Evolutionary conservation across 257 asterid species (phyloP), one percentile per base, ranked within the genome.

Genomic region (Solanum bulbocastanum): DNA sequence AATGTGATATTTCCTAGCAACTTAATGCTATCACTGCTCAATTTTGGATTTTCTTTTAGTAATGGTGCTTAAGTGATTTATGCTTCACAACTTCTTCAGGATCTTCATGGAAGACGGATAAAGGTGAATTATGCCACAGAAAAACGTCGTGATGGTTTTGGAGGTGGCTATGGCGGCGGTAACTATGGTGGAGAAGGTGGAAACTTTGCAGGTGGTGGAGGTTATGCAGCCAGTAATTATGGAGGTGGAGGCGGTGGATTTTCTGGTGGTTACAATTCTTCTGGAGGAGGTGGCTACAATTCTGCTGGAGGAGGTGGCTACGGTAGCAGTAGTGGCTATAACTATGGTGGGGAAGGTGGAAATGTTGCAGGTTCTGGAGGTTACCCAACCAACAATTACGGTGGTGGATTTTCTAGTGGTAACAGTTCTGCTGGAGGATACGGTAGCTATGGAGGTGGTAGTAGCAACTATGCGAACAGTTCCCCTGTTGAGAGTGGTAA

Each of bases 81-180:
- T 49, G 32, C 23, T 76, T 20, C 10, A 23, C 14, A 52, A 37
- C 40, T 60, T 42, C 37, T 86, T 42, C 74, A 91, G 93, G 93
- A 90, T 37, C 91, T 91, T 84, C 93, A 91, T 20, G 93, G 93
- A 74, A 89, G 93, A 68, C 78, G 44, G 42, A 52, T 90, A 83
- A 91, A 88, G 88, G 93, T 91, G 86, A 91, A 90, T 58, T 86
- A 83, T 81, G 93, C 93, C 37, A 88, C 88, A 13, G 93, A 90
- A 49, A 90, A 35, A 88, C 86, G 88, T 73, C 93, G 90, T 32
- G 84, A 30, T 83, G 91, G 91, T 39, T 90, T 68, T 73, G 84
- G 88, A 35, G 89, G 91, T 75, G 90, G 86, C 44, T 44, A 52
- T 27, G 90, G 84, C 7, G 76, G 89, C 6, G 42, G 86, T 16